Conservation (phyloP, 371 early-diverging fungal genomes). For the Neoconidiobolus thromboides region DNA sequence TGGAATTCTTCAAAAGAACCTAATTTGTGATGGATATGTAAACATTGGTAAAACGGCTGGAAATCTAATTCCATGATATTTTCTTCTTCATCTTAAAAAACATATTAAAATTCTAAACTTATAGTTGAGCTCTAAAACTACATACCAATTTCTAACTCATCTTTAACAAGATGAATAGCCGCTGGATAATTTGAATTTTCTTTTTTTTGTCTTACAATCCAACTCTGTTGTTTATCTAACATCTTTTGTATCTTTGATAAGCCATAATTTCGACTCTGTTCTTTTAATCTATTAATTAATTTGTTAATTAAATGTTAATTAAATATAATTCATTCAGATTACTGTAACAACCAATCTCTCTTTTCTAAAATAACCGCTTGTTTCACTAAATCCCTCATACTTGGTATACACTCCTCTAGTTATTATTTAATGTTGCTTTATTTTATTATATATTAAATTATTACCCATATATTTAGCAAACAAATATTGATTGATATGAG, state of each 20-base stretch:
- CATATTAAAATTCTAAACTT: no score
- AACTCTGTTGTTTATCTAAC: no score
- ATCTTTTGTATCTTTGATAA: neutral
- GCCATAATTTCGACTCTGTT: neutral
- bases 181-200: no score
- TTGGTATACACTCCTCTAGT: slow-evolving; percentile 58
- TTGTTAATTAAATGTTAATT: neutral
- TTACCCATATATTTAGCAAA: slow-evolving; percentile 63
- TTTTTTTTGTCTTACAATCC: no score
- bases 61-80: slow-evolving; percentile 40
- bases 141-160: no score
- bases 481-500: slow-evolving; percentile 41
- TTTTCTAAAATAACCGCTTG: slow-evolving; percentile 66
- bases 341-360: slow-evolving; percentile 81
- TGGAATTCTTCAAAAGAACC: slow-evolving; percentile 11
- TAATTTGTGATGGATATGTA: slow-evolving; percentile 85
- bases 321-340: slow-evolving; percentile 6
- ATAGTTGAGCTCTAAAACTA: no score
- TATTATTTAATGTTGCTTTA: neutral
- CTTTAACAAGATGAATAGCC: no score
- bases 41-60: slow-evolving; percentile 83
- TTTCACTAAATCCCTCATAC: slow-evolving; percentile 63
- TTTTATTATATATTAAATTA: slow-evolving; percentile 4
- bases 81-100: no score
- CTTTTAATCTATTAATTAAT: no score